These are phyloP conservation scores for Cryoendolithus antarcticus DNA, from an alignment of 2,329 filamentous ascomycete species.

Conservation along the genomic window DNA sequence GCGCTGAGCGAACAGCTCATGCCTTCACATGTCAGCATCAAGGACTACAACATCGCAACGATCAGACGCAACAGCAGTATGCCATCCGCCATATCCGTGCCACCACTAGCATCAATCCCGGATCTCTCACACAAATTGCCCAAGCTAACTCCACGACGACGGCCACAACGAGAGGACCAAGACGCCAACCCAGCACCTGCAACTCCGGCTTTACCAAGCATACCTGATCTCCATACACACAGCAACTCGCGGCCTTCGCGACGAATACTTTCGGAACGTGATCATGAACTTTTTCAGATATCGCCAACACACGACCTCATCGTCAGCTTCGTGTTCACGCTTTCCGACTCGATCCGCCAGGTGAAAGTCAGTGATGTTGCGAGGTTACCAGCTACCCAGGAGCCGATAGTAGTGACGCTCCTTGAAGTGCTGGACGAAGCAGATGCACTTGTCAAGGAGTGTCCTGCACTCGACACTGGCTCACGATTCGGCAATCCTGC, in stretches of 20 bases:
- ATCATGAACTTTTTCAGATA: constrained; percentile 69
- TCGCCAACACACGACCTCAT: constrained; percentile 68
- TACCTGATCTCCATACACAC: constrained; percentile 45
- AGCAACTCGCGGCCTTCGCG: constrained; percentile 54
- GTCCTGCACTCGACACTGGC: constrained; percentile 76
- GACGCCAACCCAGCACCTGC: constrained; percentile 49
- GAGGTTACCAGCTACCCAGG: constrained; percentile 39
- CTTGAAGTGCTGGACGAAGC: constrained; percentile 58
- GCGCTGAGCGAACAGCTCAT: no score
- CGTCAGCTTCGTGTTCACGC: constrained; percentile 70
- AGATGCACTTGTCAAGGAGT: constrained; percentile 51
- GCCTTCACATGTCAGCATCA: no score
- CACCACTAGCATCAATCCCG: constrained; percentile 16
- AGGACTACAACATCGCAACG: no score
- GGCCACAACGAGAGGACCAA: constrained; percentile 35
- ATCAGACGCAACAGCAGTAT: no score
- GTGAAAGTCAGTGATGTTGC: constrained; percentile 51
- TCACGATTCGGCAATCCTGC: constrained; percentile 91
- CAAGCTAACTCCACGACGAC: constrained; percentile 54
- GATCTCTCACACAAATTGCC: constrained; percentile 49
- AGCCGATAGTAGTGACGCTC: constrained; percentile 50
- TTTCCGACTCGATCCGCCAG: constrained; percentile 70
- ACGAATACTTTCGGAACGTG: constrained; percentile 66
- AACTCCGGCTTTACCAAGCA: constrained; percentile 61
- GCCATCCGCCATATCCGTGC: constrained; percentile 9